Evolutionary conservation across 805 yeast genomes (phyloP).

Genomic region (Lachancea quebecensis): DNA sequence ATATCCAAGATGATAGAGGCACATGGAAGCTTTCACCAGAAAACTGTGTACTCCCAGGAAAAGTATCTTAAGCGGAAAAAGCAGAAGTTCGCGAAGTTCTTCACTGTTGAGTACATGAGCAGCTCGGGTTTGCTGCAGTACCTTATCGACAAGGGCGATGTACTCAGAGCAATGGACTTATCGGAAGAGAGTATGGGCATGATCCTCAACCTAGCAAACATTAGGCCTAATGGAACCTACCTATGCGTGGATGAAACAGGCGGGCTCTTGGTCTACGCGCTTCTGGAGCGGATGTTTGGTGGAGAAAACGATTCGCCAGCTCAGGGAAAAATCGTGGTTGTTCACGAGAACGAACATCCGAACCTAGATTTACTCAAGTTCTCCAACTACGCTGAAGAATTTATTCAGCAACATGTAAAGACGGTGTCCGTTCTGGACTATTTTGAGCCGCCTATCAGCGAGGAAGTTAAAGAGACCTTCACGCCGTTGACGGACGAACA

Average conservation of each 20-base stretch:
- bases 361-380: conserved; percentile 65
- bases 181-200: conserved; percentile 80
- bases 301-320: conserved; percentile 14
- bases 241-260: conserved; percentile 91
- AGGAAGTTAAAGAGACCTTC: conserved; percentile 39
- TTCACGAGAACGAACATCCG: conserved; percentile 92
- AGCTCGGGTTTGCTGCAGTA: conserved; percentile 65
- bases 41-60: conserved; percentile 84
- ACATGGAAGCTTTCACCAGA: conserved; percentile 81
- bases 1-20: conserved; percentile 76
- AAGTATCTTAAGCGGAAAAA: conserved; percentile 88
- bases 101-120: conserved; percentile 72
- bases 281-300: conserved; percentile 83
- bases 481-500: conserved; percentile 41
- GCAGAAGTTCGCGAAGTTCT: conserved; percentile 80
- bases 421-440: conserved; percentile 74
- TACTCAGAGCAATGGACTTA: conserved; percentile 63
- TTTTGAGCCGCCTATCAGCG: conserved; percentile 58
- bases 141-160: conserved; percentile 70
- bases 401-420: conserved; percentile 49
- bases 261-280: conserved; percentile 76
- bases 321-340: conserved; percentile 58
- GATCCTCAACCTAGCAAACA: conserved; percentile 69
- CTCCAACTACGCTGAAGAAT: conserved; percentile 53
- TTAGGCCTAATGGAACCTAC: conserved; percentile 85